These are phyloP conservation scores for Ligustrum vulgare DNA, from an alignment of 257 asterid genomes.

Conservation along the genomic window DNA sequence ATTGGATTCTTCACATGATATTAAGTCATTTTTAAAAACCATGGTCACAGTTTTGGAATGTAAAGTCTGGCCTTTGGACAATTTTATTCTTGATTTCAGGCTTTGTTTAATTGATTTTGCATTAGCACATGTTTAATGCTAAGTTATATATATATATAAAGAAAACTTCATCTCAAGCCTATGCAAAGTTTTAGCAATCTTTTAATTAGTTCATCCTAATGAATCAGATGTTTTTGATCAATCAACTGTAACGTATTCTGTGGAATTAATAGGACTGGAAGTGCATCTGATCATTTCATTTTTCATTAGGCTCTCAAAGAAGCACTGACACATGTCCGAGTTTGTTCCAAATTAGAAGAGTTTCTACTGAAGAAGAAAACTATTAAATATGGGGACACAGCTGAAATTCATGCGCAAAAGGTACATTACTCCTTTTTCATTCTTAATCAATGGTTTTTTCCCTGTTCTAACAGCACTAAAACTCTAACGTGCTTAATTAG, in stretches of 20 bases:
- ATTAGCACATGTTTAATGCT: constrained; percentile 9
- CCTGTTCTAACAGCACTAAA: not conserved
- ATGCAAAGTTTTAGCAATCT: not conserved
- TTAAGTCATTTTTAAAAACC: not conserved
- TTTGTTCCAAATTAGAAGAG: constrained; percentile 83
- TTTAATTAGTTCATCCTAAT: not conserved
- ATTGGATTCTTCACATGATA: not conserved
- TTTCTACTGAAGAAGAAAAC: constrained; percentile 76
- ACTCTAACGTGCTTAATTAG: constrained; percentile 7
- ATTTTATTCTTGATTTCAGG: not conserved
- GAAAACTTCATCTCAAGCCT: constrained; percentile 10
- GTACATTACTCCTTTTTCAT: constrained; percentile 32
- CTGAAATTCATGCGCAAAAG: constrained; percentile 87
- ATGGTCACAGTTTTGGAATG: not conserved
- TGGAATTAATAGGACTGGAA: constrained; percentile 15
- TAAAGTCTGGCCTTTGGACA: not conserved
- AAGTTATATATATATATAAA: not conserved
- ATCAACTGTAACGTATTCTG: constrained; percentile 2
- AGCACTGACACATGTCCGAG: constrained; percentile 81
- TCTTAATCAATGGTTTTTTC: not conserved
- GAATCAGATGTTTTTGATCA: constrained; percentile 11
- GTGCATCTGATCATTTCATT: constrained; percentile 28
- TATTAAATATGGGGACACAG: constrained; percentile 73
- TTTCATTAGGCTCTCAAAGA: constrained; percentile 66
- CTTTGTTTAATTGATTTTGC: not conserved